Base-by-base conservation (phyloP, 176 grass and related monocot species). In the Oryza brachyantha region DNA sequence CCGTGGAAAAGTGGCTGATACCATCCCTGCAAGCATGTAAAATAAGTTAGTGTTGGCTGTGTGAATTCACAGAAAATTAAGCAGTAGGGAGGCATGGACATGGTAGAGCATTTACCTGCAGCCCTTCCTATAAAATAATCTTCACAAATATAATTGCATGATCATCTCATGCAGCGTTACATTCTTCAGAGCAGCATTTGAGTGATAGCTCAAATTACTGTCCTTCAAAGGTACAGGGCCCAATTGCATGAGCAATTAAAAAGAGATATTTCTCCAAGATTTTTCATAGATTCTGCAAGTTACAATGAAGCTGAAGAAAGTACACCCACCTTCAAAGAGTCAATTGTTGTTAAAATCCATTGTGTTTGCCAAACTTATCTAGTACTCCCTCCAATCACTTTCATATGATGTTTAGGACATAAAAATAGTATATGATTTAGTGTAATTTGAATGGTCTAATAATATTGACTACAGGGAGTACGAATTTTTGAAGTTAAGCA, bases 101-200 rank as follows among this genome's bases (percentile, higher is more conserved):
- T 24, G 10, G 41, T 17, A 24, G 25, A 79, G 45, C 41, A 67
- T 40, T 86, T 88, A 90, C 94, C 62, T 4, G 66, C 52, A 24
- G 8, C n/a, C 13, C 14, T 13, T 79, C 34, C 14, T 58, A 1
- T 68, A n/a, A n/a, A n/a, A n/a, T 73, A 36, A 57, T 41, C 25
- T 81, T 83, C 34, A 91, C 13, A 40, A 74, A 90, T 61, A 97
- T 29, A 79, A 87, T 85, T 64, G 94, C 94, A 64, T 97, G 89
- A 97, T 97, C 94, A 97, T 97, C 62, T 90, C 70, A 86, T 93
- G 91, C 73, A 93, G 77, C 71, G 93, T 73, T 38, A 78, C 75
- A 2, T 88, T 93, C 66, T 93, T 97, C 68, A 76, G 61, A 75
- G 91, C 86, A 79, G 72, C 29, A 41, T 28, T 32, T 16, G 84